Base-by-base conservation (phyloP, 768 basidiomycete genomes). In the Russula emetica region DNA sequence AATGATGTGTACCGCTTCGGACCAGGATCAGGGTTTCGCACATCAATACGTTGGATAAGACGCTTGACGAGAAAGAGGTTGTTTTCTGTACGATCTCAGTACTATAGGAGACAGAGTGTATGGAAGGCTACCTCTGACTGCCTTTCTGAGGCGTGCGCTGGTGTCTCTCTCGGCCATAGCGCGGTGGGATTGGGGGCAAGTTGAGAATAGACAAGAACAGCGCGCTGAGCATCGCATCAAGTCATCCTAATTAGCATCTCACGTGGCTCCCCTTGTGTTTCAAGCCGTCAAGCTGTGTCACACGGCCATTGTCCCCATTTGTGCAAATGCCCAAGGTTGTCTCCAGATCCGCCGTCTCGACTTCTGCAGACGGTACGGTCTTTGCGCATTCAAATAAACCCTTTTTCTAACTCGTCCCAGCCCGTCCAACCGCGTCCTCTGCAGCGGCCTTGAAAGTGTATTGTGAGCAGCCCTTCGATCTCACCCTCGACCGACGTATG, bases 41-140 rank as follows among this genome's bases (percentile, higher is more conserved):
- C 85, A 71, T 97, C 94, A 10, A 88, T 88, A 69, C 88, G 78
- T 74, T 90, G 85, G 60, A 93, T 81, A 68, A 98, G 86, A 40
- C 95, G 83, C 77, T 86, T 90, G 71, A 97, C 92, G 66, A 96
- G 85, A 69, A 94, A 88, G 68, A 97, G 84, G 76, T 96, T 96
- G 77, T 96, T 95, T 78, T 96, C 95, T 98, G 72, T 4, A 26
- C 51, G 34, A 49, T 45, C 26, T 66, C 40, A 65, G 53, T 22
- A 42, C 18, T 54, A 24, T 38, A 34, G 9, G 57, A 34, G 40
- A 47, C 24, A 49, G 45, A 28, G 36, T 32, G 40, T 16, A 32
- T 55, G 51, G 16, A 53, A 34, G 66, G 73, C 36, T 58, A 85
- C 90, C 90, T 79, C 89, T 88, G 59, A 92, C 89, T 57, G 90